Evolutionary conservation across 1,284 basidiomycete genomes (phyloP).

Genomic region (Bondarzewia mesenterica): DNA sequence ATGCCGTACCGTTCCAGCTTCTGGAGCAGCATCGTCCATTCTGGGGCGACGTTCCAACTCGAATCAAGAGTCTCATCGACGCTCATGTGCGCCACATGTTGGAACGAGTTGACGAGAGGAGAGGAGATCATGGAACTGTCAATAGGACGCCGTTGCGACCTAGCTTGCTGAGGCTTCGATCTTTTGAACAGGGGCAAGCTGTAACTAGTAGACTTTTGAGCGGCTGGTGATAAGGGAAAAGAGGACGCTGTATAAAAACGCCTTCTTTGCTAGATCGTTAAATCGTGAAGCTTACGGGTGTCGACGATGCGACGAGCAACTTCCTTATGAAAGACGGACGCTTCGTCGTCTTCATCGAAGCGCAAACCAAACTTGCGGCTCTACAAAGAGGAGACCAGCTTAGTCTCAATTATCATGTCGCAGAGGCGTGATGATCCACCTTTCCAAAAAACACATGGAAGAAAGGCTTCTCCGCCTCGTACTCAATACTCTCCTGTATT

Average conservation of each 20-base stretch:
- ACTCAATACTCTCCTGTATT: conserved; percentile 72
- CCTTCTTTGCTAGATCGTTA: no score
- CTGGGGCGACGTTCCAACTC: conserved; percentile 67
- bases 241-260: no score
- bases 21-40: conserved; percentile 63
- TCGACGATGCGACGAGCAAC: conserved; percentile 38
- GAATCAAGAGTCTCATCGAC: conserved; percentile 66
- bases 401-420: neutral
- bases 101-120: conserved; percentile 71
- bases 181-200: neutral
- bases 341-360: conserved; percentile 60
- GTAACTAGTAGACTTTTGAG: conserved; percentile 3
- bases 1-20: conserved; percentile 59
- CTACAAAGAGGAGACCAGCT: conserved; percentile 30
- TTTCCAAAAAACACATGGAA: conserved; percentile 86
- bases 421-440: conserved; percentile 36
- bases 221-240: neutral
- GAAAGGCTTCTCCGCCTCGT: conserved; percentile 84
- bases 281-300: conserved; percentile 10
- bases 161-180: conserved; percentile 23
- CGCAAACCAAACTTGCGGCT: conserved; percentile 75
- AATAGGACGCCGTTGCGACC: conserved; percentile 13
- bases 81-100: conserved; percentile 85
- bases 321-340: conserved; percentile 42
- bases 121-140: conserved; percentile 61